Evolutionary conservation across 345 rosid species (phyloP).

Genomic region (Anastatica hierochuntica): DNA sequence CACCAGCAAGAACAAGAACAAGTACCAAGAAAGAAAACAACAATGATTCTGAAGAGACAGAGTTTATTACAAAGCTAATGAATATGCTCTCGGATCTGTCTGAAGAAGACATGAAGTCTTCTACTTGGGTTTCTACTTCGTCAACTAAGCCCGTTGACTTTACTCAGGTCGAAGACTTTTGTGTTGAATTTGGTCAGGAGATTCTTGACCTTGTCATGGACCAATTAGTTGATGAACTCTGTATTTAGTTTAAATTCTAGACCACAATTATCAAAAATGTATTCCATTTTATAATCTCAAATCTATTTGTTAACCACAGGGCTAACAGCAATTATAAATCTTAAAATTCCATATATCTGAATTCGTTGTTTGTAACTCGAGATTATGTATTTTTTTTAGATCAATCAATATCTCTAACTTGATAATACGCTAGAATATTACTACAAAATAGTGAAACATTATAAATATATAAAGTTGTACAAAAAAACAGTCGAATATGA

Average conservation of each 20-base stretch:
- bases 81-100: conserved; percentile 33
- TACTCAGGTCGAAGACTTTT: conserved; percentile 35
- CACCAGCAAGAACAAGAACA: no score
- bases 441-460: neutral
- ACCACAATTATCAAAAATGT: neutral
- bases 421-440: no score
- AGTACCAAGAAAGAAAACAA: conserved; percentile 20
- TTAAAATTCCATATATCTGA: no score
- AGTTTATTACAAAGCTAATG: conserved; percentile 26
- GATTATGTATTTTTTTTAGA: no score
- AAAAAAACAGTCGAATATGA: neutral
- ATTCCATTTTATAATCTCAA: conserved; percentile 1
- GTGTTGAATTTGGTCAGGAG: conserved; percentile 37
- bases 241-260: conserved; percentile 12
- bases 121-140: conserved; percentile 32
- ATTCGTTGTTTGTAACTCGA: no score
- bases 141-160: conserved; percentile 22
- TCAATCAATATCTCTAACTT: no score
- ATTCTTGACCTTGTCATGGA: conserved; percentile 40
- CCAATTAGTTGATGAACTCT: conserved; percentile 40
- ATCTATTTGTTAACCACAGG: no score
- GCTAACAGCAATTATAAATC: no score
- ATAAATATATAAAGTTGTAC: neutral
- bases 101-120: conserved; percentile 35
- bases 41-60: conserved; percentile 18